These are phyloP conservation scores for Russula ochroleuca DNA, from an alignment of 768 basidiomycete species.

Conservation along the genomic window DNA sequence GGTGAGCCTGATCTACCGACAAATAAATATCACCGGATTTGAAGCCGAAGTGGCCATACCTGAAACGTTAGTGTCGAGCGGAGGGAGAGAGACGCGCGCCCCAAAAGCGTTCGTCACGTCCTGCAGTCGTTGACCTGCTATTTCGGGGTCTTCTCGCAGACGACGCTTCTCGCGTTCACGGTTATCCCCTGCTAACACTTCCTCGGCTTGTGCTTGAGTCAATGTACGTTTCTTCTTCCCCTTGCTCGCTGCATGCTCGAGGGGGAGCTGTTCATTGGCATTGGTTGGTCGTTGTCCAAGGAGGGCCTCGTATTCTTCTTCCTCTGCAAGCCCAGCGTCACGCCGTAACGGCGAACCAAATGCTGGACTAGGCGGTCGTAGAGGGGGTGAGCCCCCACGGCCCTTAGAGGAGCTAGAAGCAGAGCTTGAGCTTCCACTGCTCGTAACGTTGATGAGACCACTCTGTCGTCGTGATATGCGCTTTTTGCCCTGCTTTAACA, in stretches of 20 bases:
- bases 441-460: conserved; percentile 47
- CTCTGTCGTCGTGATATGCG: conserved; percentile 42
- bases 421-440: conserved; percentile 33
- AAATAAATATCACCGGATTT: conserved; percentile 24
- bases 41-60: conserved; percentile 33
- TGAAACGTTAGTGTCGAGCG: conserved; percentile 36
- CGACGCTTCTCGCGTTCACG: conserved; percentile 32
- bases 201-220: conserved; percentile 36
- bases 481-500: conserved; percentile 35
- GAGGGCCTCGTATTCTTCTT: conserved; percentile 44
- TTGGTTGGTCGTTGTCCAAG: conserved; percentile 35
- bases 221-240: conserved; percentile 48
- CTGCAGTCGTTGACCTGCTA: conserved; percentile 46
- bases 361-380: conserved; percentile 61
- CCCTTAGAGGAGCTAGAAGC: conserved; percentile 31
- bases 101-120: conserved; percentile 60
- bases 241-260: conserved; percentile 41
- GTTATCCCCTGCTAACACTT: conserved; percentile 33
- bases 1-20: conserved; percentile 20
- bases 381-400: conserved; percentile 40
- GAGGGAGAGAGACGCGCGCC: conserved; percentile 36
- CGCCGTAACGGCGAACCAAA: conserved; percentile 58
- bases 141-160: conserved; percentile 41
- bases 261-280: conserved; percentile 37
- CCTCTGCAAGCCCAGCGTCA: conserved; percentile 52